These are phyloP conservation scores for Helichrysum umbraculigerum DNA, from an alignment of 129 eudicot genomes.

Conservation along the genomic window DNA sequence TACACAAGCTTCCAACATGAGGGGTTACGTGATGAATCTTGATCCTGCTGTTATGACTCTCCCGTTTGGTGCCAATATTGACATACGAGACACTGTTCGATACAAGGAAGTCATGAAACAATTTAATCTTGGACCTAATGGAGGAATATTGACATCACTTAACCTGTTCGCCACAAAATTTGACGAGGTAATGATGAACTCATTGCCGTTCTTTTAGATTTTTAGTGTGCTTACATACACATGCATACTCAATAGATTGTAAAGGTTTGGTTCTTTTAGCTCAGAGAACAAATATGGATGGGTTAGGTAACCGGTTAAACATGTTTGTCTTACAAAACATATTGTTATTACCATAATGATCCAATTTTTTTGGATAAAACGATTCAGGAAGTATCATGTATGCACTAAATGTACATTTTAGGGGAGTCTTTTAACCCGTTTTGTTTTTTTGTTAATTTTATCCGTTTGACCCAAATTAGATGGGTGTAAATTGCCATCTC, in stretches of 20 bases:
- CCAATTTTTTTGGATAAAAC: neutral
- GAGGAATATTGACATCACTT: constrained; percentile 88
- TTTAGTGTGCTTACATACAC: neutral
- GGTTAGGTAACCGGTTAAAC: neutral
- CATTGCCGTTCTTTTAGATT: neutral
- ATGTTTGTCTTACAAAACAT: neutral
- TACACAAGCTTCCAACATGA: constrained; percentile 57
- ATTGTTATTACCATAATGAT: neutral
- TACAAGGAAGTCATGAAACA: constrained; percentile 99
- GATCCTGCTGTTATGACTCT: constrained; percentile 98
- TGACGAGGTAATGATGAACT: constrained; percentile 64
- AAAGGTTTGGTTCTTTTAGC: neutral
- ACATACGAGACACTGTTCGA: constrained; percentile 87
- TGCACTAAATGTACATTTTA: neutral
- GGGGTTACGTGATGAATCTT: constrained; percentile 90
- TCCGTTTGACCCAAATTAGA: neutral
- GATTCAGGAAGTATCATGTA: neutral
- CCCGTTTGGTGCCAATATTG: constrained; percentile 94
- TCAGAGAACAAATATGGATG: neutral
- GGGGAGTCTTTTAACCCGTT: neutral
- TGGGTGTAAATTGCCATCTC: neutral
- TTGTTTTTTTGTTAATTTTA: neutral
- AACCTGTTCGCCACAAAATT: constrained; percentile 93
- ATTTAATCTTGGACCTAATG: constrained; percentile 90
- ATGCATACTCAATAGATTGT: neutral